phyloP scores from a whole-genome alignment of 176 grass and related monocot genomes.

The Phyllostachys edulis region DNA sequence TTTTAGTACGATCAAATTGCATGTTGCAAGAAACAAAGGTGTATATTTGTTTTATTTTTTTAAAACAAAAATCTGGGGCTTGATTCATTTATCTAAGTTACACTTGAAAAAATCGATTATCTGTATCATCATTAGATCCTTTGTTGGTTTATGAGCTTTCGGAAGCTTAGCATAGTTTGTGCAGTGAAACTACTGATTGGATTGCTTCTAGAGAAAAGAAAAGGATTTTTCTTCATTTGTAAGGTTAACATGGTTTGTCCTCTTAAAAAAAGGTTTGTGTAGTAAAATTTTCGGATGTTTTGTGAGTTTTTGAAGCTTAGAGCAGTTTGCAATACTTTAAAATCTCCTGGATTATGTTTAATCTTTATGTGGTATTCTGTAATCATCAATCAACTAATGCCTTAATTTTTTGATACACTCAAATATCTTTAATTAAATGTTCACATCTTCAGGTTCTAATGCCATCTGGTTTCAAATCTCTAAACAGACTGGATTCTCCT shows the following conservation, averaged over 20 bases:
- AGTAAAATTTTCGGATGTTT: neutral
- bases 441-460: neutral
- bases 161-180: neutral
- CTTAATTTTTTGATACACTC: neutral
- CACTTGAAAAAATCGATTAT: neutral
- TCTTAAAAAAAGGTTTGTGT: neutral
- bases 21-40: neutral
- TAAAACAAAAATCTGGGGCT: neutral
- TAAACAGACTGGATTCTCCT: neutral
- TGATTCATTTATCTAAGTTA: neutral
- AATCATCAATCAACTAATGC: neutral
- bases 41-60: neutral
- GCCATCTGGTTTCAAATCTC: neutral
- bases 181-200: no score
- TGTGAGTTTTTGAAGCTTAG: neutral
- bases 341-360: neutral
- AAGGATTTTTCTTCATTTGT: neutral
- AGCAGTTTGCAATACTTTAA: neutral
- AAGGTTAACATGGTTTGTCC: neutral
- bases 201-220: neutral
- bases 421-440: neutral
- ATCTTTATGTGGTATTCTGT: neutral
- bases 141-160: neutral
- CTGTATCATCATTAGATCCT: neutral
- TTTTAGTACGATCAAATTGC: neutral